Base-by-base conservation (phyloP, 1,139 yeast species). In the Tardiomyces blankii region DNA sequence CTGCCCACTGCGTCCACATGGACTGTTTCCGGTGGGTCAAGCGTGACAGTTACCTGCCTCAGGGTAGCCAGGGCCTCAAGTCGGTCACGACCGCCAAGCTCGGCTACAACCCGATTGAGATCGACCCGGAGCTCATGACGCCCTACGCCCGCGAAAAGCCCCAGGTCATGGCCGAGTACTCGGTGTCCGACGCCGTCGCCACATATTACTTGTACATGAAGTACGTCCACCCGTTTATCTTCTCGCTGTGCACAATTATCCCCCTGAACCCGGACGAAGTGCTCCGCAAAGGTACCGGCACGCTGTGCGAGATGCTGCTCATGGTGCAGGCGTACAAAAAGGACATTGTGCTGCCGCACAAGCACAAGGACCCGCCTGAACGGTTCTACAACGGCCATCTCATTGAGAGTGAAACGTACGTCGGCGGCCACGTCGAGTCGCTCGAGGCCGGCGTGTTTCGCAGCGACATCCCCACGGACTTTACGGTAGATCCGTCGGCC, bases 21-120 rank as follows among this genome's bases (percentile, higher is more conserved):
- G 99, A 93, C 66, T 91, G 97, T 65, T 93, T 70, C 64, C 69
- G 97, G 55, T 93, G 99, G 99, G 99, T 93, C n/a, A 88, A 93
- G 61, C 79, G 99, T 68, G 99, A 93, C 63, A 85, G 95, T 2
- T 93, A 93, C 63, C 70, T 93, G 45, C 99, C 99, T 0, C 99
- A 93, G 62, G 99, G 99, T 41, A 85, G 96, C 1, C 98, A 93
- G 63, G 98, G 98, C 70, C 74, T 93, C 60, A 93, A 93, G 62
- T 97, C 98, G 0, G 99, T 93, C 18, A 93, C 98, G 2, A 89
- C 95, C 12, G 93, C 89, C 0, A 93, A 93, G 62, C 70, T 93
- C 46, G 98, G 98, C 5, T 93, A 93, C 59, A 89, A 89, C 60
- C 99, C 99, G 4, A 82, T 91, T 25, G 98, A 93, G 66, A 71